Evolutionary conservation across 805 yeast species (phyloP), one percentile per base, ranked within the genome.

Genomic region (Saturnispora gosingensis): DNA sequence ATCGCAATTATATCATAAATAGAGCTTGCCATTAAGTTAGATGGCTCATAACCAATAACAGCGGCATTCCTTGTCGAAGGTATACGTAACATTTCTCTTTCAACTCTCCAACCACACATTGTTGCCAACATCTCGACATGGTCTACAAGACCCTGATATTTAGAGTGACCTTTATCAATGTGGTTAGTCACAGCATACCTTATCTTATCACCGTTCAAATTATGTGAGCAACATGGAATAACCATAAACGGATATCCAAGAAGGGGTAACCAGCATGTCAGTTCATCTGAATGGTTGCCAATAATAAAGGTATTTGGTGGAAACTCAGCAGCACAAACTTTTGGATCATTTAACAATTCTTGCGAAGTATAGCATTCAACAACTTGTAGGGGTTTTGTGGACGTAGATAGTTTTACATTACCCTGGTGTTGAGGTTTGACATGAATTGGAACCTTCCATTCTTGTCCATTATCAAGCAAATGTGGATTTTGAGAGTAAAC

Each of bases 11-110:
- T 73, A 47, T 85, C 87, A 57, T 77, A 75, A 1, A 84, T 69
- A 53, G 67, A 71, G 58, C 67, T 71, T 1, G 51, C 50, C 3
- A 53, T 32, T 10, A 66, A 58, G 10, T 59, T 52, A 38, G 62
- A 64, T 5, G 59, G 55, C 36, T 72, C 67, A 49, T 77, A 73
- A 0, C 95, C 96, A 46, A 91, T 81, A 15, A 91, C 70, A 0
- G 97, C 97, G 1, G 95, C 88, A 62, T 91, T 91, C 65, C 97
- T 72, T 0, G 98, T 91, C 53, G 96, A 87, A 32, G 98, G 98
- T 24, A 91, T 91, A 53, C 98, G 75, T 45, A 91, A 69, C 85
- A 85, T 84, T 64, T 91, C 98, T 59, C 83, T 78, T 60, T 88
- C 84, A 1, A 83, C 85, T 13, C 75, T 69, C 98, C 98, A 91